Conservation (phyloP, 83 land plant species). For the Picea mariana region DNA sequence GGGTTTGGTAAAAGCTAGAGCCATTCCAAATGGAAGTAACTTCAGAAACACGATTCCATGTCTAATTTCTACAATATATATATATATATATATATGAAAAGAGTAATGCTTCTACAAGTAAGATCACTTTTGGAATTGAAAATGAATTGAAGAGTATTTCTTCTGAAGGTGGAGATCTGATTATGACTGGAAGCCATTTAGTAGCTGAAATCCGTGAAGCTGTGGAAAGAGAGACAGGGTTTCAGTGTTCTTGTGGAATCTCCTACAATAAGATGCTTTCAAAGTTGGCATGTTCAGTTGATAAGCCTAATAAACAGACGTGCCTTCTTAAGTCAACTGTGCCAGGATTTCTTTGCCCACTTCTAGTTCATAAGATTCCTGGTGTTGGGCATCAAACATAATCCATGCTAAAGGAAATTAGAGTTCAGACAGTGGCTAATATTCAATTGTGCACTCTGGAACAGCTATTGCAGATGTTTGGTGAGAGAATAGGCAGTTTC, state of each 20-base stretch:
- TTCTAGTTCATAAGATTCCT: slow-evolving; percentile 41
- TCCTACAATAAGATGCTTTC: slow-evolving; percentile 36
- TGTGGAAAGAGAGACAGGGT: too few relatives aligned
- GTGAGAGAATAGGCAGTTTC: too few relatives aligned
- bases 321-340: slow-evolving; percentile 35
- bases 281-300: slow-evolving; percentile 36
- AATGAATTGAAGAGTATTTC: too few relatives aligned
- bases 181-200: slow-evolving; percentile 40
- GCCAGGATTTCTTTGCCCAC: slow-evolving; percentile 27
- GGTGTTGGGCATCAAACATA: slow-evolving; percentile 42
- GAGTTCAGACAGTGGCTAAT: slow-evolving; percentile 35
- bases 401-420: slow-evolving; percentile 19
- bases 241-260: too few relatives aligned
- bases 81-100: too few relatives aligned
- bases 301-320: slow-evolving; percentile 46
- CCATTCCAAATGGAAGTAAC: too few relatives aligned
- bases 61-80: too few relatives aligned
- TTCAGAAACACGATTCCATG: too few relatives aligned
- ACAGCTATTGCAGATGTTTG: slow-evolving; percentile 30
- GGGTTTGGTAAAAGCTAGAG: too few relatives aligned
- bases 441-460: slow-evolving; percentile 18
- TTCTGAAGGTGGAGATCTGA: not conserved
- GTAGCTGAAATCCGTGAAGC: too few relatives aligned
- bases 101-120: too few relatives aligned
- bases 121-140: too few relatives aligned